Conservation (phyloP, 2,329 filamentous ascomycete species). For the Fusarium algeriense region DNA sequence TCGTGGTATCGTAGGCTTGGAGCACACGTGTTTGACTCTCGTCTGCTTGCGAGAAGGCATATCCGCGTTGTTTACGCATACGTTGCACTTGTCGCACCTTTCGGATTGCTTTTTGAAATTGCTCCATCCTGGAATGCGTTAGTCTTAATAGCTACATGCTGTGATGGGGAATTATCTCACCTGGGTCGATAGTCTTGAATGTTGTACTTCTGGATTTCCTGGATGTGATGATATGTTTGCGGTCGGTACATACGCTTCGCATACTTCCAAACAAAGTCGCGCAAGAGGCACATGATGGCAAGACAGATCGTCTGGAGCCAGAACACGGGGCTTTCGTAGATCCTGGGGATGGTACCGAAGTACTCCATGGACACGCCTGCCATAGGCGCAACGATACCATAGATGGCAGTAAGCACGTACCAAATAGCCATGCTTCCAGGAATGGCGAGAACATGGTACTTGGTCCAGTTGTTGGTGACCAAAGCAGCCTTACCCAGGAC, state of each 20-base stretch:
- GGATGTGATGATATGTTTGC: slow-evolving; percentile 96
- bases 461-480: slow-evolving; percentile 98
- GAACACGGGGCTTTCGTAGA: slow-evolving; percentile 87
- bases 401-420: slow-evolving; percentile 89
- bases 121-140: slow-evolving; percentile 82
- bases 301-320: slow-evolving; percentile 90
- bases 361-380: slow-evolving; percentile 86
- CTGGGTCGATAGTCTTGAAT: slow-evolving; percentile 98
- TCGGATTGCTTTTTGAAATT: slow-evolving; percentile 99
- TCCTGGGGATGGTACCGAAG: slow-evolving; percentile 81
- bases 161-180: slow-evolving; percentile 60
- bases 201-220: slow-evolving; percentile 99
- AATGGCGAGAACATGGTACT: slow-evolving; percentile 95
- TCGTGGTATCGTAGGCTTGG: slow-evolving; percentile 97
- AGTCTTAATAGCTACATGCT: not conserved
- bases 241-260: slow-evolving; percentile 97
- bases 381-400: slow-evolving; percentile 87
- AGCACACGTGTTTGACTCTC: slow-evolving; percentile 95
- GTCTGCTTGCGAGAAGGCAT: slow-evolving; percentile 97
- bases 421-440: slow-evolving; percentile 93
- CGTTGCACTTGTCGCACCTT: slow-evolving; percentile 98
- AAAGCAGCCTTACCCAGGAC: slow-evolving; percentile 95
- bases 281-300: slow-evolving; percentile 82
- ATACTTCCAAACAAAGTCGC: slow-evolving; percentile 98
- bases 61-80: slow-evolving; percentile 99